These are phyloP conservation scores for Cyberlindnera maclurae DNA, from an alignment of 805 yeast species.

Conservation along the genomic window DNA sequence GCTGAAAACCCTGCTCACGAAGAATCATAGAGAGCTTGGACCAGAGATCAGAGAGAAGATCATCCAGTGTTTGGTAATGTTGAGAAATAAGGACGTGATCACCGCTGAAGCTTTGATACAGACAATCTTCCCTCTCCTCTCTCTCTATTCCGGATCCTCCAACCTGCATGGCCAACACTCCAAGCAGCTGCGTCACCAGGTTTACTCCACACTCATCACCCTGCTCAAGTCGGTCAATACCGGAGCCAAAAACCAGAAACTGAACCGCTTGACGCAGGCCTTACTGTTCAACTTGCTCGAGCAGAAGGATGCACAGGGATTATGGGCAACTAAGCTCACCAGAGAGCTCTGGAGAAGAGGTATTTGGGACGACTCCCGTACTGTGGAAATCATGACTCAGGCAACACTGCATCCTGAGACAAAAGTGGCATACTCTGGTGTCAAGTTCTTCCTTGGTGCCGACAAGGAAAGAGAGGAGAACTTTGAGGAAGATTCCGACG, in stretches of 20 bases:
- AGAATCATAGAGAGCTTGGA: constrained; percentile 73
- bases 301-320: constrained; percentile 71
- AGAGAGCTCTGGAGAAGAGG: constrained; percentile 97
- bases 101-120: constrained; percentile 76
- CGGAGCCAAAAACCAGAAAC: constrained; percentile 83
- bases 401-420: constrained; percentile 84
- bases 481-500: constrained; percentile 57
- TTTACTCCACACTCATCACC: constrained; percentile 72
- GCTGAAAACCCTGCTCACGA: constrained; percentile 55
- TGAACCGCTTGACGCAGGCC: constrained; percentile 89
- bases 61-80: constrained; percentile 81
- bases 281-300: constrained; percentile 81
- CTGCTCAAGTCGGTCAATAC: constrained; percentile 77
- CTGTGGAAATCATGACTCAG: constrained; percentile 96
- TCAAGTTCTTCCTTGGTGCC: constrained; percentile 86
- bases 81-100: constrained; percentile 78
- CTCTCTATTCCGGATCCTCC: constrained; percentile 51
- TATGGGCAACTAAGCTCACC: constrained; percentile 94
- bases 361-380: constrained; percentile 95
- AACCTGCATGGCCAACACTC: constrained; percentile 53
- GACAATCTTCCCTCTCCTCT: constrained; percentile 79
- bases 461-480: constrained; percentile 89
- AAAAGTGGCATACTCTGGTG: constrained; percentile 87
- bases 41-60: constrained; percentile 89
- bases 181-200: constrained; percentile 73